Conservation (phyloP, 1,139 yeast species). For the Wickerhamomyces sp. region DNA sequence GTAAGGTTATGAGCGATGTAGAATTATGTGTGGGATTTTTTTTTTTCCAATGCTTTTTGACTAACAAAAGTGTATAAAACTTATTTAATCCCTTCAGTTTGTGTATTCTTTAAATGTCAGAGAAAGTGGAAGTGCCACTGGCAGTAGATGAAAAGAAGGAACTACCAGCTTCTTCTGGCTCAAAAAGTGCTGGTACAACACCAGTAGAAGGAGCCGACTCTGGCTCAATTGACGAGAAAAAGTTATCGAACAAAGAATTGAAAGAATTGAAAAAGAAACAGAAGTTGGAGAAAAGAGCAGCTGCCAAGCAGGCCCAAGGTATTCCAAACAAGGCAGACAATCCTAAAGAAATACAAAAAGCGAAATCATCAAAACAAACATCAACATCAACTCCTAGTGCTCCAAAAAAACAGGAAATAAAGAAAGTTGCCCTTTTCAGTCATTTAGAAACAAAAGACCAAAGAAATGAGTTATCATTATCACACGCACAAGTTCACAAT, state of each 20-base stretch:
- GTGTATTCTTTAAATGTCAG: neutral
- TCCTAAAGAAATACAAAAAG: slow-evolving; percentile 24
- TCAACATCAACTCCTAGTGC: slow-evolving; percentile 22
- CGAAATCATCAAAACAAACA: slow-evolving; percentile 30
- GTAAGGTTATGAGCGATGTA: too few species aligned
- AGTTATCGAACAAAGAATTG: slow-evolving; percentile 72
- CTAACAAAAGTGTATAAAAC: too few species aligned
- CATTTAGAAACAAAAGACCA: slow-evolving; percentile 85
- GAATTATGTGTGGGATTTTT: too few species aligned
- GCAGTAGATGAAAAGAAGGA: neutral
- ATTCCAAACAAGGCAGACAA: slow-evolving; percentile 37
- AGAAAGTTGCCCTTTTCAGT: slow-evolving; percentile 64
- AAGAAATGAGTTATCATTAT: slow-evolving; percentile 54
- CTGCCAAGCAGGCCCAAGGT: slow-evolving; percentile 52
- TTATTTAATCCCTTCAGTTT: neutral
- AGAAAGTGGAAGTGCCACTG: neutral
- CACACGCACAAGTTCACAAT: slow-evolving; percentile 34
- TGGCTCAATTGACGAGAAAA: slow-evolving; percentile 10
- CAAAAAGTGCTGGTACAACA: neutral
- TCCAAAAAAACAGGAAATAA: slow-evolving; percentile 22
- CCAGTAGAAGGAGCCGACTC: neutral
- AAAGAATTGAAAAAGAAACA: slow-evolving; percentile 58
- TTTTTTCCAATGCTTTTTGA: too few species aligned
- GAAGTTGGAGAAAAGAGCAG: slow-evolving; percentile 86
- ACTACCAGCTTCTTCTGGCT: neutral